Evolutionary conservation across 352 stramenopile genomes (phyloP).

Genomic region (Pythium utonaiense): DNA sequence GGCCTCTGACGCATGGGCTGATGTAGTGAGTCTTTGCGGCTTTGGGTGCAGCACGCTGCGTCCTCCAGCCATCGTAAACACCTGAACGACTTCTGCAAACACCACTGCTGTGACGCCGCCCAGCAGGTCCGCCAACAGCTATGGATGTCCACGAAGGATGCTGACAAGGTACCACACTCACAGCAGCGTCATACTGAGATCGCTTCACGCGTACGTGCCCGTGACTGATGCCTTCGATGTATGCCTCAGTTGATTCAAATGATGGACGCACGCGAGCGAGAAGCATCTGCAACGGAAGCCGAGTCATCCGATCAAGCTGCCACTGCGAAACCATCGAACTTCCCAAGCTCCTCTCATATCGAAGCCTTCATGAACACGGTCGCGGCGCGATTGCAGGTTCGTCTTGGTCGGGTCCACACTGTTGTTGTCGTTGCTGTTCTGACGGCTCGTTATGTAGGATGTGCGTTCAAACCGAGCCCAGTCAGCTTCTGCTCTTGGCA

Average conservation of each 20-base stretch:
- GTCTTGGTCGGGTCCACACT: not conserved
- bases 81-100: constrained; percentile 50
- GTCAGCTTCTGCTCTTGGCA: not conserved
- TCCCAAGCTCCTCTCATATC: not conserved
- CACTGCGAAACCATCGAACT: not conserved
- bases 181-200: too few species aligned
- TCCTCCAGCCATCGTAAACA: constrained; percentile 29
- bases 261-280: not conserved
- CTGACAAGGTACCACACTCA: constrained; percentile 25
- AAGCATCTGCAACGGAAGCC: not conserved
- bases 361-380: constrained; percentile 48
- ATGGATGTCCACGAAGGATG: constrained; percentile 25
- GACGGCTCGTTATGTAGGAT: not conserved
- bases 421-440: not conserved
- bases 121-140: constrained; percentile 35
- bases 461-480: not conserved
- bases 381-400: constrained; percentile 28
- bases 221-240: too few species aligned
- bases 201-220: too few species aligned
- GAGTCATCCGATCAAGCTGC: not conserved
- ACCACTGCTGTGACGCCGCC: constrained; percentile 50
- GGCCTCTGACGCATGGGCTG: not conserved
- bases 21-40: constrained; percentile 7
- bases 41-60: constrained; percentile 39
- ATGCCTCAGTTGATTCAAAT: not conserved